These are phyloP conservation scores for Aquilaria yunnanensis DNA, from an alignment of 345 rosid species.

Conservation along the genomic window DNA sequence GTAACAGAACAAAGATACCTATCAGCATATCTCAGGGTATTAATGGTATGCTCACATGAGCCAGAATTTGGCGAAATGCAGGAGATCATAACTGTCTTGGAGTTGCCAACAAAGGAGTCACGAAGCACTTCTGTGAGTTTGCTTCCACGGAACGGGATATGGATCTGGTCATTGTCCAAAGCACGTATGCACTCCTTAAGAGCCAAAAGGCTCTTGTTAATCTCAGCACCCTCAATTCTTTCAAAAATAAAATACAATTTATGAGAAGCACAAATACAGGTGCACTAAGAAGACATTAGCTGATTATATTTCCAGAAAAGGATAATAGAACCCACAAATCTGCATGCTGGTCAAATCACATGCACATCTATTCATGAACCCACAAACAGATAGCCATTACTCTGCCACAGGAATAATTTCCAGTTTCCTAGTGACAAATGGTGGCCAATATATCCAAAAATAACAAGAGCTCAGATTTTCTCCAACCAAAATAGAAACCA, in stretches of 20 bases:
- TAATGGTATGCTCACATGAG: slow-evolving; percentile 91
- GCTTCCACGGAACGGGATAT: slow-evolving; percentile 94
- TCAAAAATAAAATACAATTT: slow-evolving; percentile 12
- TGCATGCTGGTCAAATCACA: neutral
- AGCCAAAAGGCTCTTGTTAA: slow-evolving; percentile 94
- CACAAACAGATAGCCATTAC: too few relatives aligned
- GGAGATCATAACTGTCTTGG: slow-evolving; percentile 93
- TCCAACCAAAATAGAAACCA: too few relatives aligned
- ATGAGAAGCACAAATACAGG: neutral
- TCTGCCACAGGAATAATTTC: too few relatives aligned
- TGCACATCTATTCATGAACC: neutral
- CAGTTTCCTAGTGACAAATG: too few relatives aligned
- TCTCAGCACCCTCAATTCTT: slow-evolving; percentile 96
- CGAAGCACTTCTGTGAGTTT: slow-evolving; percentile 97
- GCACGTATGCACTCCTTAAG: slow-evolving; percentile 98
- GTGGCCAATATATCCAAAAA: too few relatives aligned
- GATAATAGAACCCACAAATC: neutral
- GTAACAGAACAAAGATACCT: slow-evolving; percentile 39
- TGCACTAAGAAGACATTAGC: neutral
- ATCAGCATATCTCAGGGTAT: slow-evolving; percentile 95
- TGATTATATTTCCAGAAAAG: neutral
- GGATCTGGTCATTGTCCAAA: slow-evolving; percentile 91
- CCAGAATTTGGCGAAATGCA: slow-evolving; percentile 98
- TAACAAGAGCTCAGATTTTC: too few relatives aligned
- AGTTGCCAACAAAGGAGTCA: slow-evolving; percentile 94